These are phyloP conservation scores for Austropuccinia psidii DNA, from an alignment of 1,284 basidiomycete species.

Conservation along the genomic window DNA sequence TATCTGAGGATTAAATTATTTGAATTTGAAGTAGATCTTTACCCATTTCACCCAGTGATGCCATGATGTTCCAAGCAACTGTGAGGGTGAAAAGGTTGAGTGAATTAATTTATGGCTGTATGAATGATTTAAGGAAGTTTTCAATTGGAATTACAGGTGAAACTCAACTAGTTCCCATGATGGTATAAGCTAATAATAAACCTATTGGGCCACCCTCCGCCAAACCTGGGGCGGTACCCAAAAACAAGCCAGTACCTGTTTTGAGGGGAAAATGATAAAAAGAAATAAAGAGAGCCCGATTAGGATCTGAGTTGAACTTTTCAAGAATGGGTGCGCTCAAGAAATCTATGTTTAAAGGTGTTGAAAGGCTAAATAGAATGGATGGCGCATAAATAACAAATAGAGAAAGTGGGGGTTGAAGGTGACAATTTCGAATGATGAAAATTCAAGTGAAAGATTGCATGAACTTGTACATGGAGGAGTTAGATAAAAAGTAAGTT, in stretches of 20 bases:
- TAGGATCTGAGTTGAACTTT: not conserved
- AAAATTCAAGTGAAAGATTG: no score
- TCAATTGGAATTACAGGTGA: no score
- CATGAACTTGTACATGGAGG: no score
- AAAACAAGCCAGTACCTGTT: conserved; percentile 43
- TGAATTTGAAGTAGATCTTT: conserved; percentile 51
- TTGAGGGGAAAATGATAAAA: not conserved
- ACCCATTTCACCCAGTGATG: conserved; percentile 51
- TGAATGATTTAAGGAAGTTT: no score
- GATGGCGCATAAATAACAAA: not conserved
- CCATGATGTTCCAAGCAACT: conserved; percentile 44
- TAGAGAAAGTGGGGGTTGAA: no score
- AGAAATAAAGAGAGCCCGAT: not conserved
- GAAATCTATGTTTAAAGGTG: no score
- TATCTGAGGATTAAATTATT: no score
- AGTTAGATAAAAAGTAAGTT: no score
- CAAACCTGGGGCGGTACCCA: conserved; percentile 47
- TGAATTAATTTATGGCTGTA: no score
- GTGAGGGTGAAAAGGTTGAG: no score
- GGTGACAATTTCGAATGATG: no score
- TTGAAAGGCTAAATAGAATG: not conserved
- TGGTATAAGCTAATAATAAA: conserved; percentile 47
- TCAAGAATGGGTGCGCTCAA: not conserved
- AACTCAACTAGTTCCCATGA: conserved; percentile 22
- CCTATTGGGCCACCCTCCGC: conserved; percentile 50